These are phyloP conservation scores for Colletotrichum sp. DNA, from an alignment of 2,329 filamentous ascomycete genomes.

Conservation along the genomic window DNA sequence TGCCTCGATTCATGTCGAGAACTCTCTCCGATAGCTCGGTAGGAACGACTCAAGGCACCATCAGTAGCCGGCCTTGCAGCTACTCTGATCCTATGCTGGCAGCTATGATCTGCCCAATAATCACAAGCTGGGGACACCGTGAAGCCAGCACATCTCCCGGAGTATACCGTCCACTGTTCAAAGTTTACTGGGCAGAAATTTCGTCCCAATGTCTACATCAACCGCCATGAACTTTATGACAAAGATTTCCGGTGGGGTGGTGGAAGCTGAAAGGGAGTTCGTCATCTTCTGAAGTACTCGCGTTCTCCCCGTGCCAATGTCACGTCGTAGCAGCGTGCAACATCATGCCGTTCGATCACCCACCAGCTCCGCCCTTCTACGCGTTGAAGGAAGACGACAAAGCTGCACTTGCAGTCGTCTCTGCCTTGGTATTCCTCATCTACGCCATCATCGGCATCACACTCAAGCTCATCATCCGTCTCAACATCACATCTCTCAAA, in stretches of 20 bases:
- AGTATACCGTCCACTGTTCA: neutral
- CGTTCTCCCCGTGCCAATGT: neutral
- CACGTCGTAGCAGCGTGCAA: neutral
- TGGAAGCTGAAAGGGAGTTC: neutral
- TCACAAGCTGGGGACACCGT: neutral
- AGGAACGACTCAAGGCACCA: neutral
- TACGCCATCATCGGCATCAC: neutral
- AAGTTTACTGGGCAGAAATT: neutral
- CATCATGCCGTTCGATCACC: neutral
- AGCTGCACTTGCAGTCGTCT: neutral
- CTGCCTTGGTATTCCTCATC: neutral
- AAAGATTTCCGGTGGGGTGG: neutral
- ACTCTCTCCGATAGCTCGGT: neutral
- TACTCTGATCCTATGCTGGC: neutral
- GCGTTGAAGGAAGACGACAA: neutral
- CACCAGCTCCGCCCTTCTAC: neutral
- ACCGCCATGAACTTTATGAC: neutral
- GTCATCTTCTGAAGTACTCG: neutral
- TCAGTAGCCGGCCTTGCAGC: neutral
- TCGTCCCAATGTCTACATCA: neutral
- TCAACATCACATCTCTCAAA: neutral
- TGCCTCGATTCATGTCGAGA: neutral
- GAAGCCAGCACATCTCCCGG: neutral
- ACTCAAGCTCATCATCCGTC: neutral
- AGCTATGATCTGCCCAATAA: fast-evolving